Evolutionary conservation across 768 basidiomycete species (phyloP).

Genomic region (Mycena rosella): DNA sequence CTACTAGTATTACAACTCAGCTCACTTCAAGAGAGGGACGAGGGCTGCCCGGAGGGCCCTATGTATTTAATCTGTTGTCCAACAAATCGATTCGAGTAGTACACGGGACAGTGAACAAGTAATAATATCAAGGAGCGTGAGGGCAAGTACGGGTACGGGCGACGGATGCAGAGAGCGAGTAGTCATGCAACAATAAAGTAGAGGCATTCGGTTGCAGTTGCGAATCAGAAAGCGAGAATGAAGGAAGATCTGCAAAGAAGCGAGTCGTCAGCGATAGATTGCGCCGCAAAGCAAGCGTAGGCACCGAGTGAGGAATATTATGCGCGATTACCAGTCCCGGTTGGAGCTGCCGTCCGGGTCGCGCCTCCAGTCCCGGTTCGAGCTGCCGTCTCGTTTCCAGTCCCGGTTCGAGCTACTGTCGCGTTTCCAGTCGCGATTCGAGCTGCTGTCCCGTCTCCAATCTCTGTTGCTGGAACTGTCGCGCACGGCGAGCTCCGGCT

Average conservation of each 20-base stretch:
- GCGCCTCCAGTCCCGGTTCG: constrained; percentile 37
- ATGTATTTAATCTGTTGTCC: too few species aligned
- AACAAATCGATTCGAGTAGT: too few species aligned
- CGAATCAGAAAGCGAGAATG: constrained; percentile 6
- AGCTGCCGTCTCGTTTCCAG: constrained; percentile 29
- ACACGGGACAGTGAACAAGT: constrained; percentile 15
- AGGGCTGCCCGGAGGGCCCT: too few species aligned
- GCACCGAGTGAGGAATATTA: not conserved
- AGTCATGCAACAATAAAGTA: constrained; percentile 4
- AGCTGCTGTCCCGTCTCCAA: constrained; percentile 31
- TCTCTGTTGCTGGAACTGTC: constrained; percentile 35
- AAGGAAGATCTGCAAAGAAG: not conserved
- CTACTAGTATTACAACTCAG: too few species aligned
- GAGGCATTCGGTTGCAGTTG: not conserved
- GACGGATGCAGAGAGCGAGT: not conserved
- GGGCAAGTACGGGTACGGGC: not conserved
- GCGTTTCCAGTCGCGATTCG: constrained; percentile 30
- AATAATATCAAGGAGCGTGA: constrained; percentile 26
- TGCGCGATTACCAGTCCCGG: constrained; percentile 31
- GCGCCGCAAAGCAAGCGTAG: not conserved
- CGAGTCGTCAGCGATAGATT: not conserved
- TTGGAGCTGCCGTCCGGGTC: constrained; percentile 36
- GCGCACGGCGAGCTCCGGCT: constrained; percentile 33
- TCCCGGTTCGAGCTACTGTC: constrained; percentile 35
- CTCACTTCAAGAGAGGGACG: too few species aligned